phyloP scores from a whole-genome alignment of 2,329 filamentous ascomycete species.

The Meredithiella fracta region DNA sequence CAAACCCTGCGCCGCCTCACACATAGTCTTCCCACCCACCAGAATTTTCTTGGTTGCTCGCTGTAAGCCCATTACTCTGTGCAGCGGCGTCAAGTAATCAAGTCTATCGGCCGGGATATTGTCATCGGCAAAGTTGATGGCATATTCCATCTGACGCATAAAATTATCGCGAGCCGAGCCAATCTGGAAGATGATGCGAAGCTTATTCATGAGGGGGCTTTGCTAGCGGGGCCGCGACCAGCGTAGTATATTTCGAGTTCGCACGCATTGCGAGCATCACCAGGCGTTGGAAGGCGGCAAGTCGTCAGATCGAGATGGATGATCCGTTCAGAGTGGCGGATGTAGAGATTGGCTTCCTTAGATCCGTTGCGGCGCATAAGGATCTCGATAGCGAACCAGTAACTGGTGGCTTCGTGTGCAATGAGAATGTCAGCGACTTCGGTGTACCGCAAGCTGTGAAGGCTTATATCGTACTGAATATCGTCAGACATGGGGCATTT shows the following conservation, averaged over 20 bases:
- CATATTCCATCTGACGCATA: too few species aligned
- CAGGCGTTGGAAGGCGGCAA: background rate
- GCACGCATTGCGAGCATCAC: background rate
- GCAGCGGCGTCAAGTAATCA: background rate
- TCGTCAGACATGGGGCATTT: slow-evolving; percentile 8
- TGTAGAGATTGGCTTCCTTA: slow-evolving; percentile 1
- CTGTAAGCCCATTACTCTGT: too few species aligned
- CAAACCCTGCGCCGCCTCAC: too few species aligned
- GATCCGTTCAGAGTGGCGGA: slow-evolving; percentile 7
- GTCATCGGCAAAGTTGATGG: too few species aligned
- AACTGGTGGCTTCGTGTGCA: slow-evolving; percentile 1
- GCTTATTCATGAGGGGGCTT: too few species aligned
- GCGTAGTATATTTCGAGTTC: background rate
- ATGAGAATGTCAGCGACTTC: background rate
- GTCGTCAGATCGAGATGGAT: slow-evolving; percentile 7
- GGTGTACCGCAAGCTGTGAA: slow-evolving; percentile 9
- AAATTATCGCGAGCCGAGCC: too few species aligned
- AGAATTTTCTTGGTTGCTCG: too few species aligned
- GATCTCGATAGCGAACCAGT: slow-evolving; percentile 7
- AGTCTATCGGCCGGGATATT: too few species aligned
- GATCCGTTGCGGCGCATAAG: slow-evolving; percentile 5
- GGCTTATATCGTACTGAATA: slow-evolving; percentile 1
- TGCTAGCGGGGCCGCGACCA: too few species aligned
- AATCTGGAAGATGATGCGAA: too few species aligned
- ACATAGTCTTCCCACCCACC: too few species aligned